A percentile compares a stretch with the other conserved stretches of the same genome.
These are phyloP conservation scores for Tetracladium maxilliforme DNA, from an alignment of 2,329 filamentous ascomycete genomes.

Conservation along the genomic window DNA sequence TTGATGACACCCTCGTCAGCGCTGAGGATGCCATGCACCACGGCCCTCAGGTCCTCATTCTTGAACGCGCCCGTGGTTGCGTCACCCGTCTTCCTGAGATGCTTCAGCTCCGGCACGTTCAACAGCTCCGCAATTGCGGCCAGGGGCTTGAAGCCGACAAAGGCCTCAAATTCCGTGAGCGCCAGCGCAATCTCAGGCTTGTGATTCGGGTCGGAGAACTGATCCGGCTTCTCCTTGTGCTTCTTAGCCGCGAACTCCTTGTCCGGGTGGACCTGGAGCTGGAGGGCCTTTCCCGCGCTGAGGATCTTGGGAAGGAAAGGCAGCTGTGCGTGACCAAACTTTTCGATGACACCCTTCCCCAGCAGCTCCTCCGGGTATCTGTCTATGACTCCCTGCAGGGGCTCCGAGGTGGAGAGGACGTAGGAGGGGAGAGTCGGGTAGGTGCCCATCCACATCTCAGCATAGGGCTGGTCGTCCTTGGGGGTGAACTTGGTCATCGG, in stretches of 20 bases:
- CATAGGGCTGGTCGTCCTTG: constrained; percentile 47
- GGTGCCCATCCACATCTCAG: constrained; percentile 65
- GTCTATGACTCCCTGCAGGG: constrained; percentile 49
- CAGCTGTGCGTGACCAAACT: constrained; percentile 49
- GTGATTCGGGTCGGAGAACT: constrained; percentile 61
- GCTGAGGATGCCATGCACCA: constrained; percentile 34
- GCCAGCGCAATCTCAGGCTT: constrained; percentile 71
- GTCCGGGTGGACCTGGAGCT: constrained; percentile 62
- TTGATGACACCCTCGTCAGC: constrained; percentile 35
- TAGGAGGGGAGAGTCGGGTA: constrained; percentile 57
- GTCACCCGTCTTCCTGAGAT: constrained; percentile 37
- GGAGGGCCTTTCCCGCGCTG: constrained; percentile 61
- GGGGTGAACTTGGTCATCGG: constrained; percentile 48
- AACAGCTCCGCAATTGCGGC: constrained; percentile 37
- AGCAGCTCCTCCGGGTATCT: constrained; percentile 45
- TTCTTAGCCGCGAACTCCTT: constrained; percentile 49
- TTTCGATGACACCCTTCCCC: constrained; percentile 42
- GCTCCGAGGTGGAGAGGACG: constrained; percentile 44
- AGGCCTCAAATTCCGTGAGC: constrained; percentile 57
- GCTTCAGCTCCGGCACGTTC: constrained; percentile 23
- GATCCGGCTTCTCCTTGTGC: constrained; percentile 45
- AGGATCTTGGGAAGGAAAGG: constrained; percentile 66
- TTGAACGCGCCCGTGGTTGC: constrained; percentile 28
- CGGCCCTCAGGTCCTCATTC: constrained; percentile 40
- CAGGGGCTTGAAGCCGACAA: constrained; percentile 60